Percentiles rank a stretch among this genome's conserved stretches.
These are phyloP conservation scores for Corinectria fuckeliana DNA, from an alignment of 2,329 filamentous ascomycete species.

Conservation along the genomic window DNA sequence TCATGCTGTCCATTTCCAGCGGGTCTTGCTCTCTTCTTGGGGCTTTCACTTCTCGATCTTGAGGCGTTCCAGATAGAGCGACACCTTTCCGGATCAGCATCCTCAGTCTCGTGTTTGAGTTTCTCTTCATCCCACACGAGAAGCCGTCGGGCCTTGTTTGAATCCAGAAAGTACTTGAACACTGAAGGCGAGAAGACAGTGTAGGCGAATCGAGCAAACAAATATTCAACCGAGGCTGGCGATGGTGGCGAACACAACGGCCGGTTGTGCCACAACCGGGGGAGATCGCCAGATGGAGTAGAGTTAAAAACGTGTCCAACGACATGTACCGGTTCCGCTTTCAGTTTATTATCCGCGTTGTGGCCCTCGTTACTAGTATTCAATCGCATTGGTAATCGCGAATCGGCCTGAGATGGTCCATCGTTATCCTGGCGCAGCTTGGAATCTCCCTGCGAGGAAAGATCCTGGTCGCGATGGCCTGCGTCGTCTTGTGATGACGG, in stretches of 20 bases:
- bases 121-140: not conserved
- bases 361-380: not conserved
- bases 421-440: not conserved
- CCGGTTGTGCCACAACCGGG: not conserved
- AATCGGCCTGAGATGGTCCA: not conserved
- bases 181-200: conserved; percentile 10
- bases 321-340: not conserved
- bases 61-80: not conserved
- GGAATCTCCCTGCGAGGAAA: not conserved
- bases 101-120: not conserved
- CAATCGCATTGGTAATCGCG: not conserved
- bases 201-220: conserved; percentile 12
- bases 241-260: not conserved
- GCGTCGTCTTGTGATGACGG: not conserved
- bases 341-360: not conserved
- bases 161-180: conserved; percentile 9
- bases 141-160: not conserved
- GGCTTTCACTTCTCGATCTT: conserved; percentile 7
- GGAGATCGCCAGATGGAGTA: not conserved
- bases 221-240: not conserved
- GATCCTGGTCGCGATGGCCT: not conserved
- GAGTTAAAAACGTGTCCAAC: conserved; percentile 3
- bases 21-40: not conserved
- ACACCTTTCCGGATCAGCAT: not conserved
- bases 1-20: not conserved